A percentile compares a stretch with the other conserved stretches of the same genome.
Conservation (phyloP, 495 filamentous ascomycete genomes). For the Aspergillus cavernicola region DNA sequence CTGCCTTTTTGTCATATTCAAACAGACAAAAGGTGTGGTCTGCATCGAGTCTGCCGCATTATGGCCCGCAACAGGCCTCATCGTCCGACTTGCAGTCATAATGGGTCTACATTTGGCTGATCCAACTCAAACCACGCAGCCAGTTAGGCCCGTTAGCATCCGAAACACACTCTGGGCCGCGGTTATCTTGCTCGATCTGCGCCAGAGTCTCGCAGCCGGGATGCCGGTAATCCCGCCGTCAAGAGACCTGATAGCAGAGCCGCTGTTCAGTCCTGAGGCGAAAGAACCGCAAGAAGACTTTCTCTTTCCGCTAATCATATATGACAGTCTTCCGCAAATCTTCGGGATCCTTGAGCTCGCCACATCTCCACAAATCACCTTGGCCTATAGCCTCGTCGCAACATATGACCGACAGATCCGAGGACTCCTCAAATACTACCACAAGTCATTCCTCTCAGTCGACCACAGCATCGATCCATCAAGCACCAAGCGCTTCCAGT, state of each 20-base stretch:
- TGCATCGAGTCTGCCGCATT: background rate
- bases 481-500: background rate
- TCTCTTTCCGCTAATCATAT: background rate
- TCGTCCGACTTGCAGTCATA: background rate
- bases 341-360: background rate
- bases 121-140: background rate
- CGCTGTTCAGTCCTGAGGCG: background rate
- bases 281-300: background rate
- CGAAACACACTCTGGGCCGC: background rate
- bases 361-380: background rate
- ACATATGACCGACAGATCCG: background rate
- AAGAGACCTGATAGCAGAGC: background rate
- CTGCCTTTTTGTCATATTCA: background rate
- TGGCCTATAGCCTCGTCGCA: background rate
- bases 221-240: background rate
- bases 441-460: background rate
- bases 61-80: conserved; percentile 1
- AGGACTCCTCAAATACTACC: background rate
- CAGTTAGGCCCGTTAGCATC: background rate
- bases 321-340: background rate
- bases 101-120: background rate
- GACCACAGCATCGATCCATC: background rate
- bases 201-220: background rate
- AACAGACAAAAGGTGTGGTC: background rate
- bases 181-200: background rate